A percentile compares a stretch with the other conserved stretches of the same genome.
These are phyloP conservation scores for Trypanosoma theileri DNA, from an alignment of 208 protist species.

Conservation along the genomic window DNA sequence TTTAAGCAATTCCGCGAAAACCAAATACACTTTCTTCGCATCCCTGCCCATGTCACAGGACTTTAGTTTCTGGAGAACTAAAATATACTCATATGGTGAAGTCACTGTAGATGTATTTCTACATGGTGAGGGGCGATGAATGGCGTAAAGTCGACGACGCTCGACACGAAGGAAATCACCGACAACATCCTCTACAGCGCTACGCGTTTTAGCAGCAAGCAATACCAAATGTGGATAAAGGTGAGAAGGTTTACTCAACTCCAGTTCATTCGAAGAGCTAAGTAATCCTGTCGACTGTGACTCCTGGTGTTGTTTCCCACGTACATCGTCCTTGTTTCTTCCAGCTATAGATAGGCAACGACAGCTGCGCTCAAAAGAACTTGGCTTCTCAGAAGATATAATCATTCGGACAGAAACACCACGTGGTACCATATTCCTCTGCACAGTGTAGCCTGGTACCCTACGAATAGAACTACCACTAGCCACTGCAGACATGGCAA, in stretches of 20 bases:
- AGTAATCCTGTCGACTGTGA: background rate
- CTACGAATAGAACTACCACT: background rate
- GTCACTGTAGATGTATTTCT: conserved; percentile 4
- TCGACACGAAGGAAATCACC: conserved; percentile 35
- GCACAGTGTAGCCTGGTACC: no score
- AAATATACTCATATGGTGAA: conserved; percentile 11
- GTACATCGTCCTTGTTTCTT: no score
- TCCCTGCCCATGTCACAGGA: conserved; percentile 4
- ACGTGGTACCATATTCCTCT: no score
- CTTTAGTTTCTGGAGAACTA: conserved; percentile 9
- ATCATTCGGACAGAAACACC: no score
- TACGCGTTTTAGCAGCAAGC: conserved; percentile 18
- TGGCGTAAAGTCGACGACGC: conserved; percentile 37
- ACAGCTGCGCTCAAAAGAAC: no score
- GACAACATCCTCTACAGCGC: conserved; percentile 30
- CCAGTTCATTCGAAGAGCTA: no score
- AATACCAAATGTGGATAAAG: background rate
- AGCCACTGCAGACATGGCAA: background rate
- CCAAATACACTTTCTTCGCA: conserved; percentile 11
- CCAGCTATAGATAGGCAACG: no score
- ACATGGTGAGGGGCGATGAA: conserved; percentile 38
- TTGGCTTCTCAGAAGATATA: no score
- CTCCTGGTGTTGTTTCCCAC: background rate
- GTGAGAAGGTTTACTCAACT: background rate
- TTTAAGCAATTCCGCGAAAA: conserved; percentile 54